Conservation (phyloP, 1,139 yeast genomes). For the Blastobotrys capitulatus region DNA sequence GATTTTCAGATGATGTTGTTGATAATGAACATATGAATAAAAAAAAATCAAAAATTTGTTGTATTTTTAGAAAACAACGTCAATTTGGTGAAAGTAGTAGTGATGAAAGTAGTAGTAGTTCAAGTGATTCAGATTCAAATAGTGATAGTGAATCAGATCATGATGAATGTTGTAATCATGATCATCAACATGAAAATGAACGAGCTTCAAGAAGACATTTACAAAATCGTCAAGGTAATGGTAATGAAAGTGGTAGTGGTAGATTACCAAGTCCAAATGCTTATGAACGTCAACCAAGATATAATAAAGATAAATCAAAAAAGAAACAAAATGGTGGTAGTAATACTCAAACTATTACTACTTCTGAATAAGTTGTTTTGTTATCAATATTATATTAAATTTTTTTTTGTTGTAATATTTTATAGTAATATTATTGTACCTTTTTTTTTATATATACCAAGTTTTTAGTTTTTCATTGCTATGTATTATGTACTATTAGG, state of each 20-base stretch:
- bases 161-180: constrained; percentile 10
- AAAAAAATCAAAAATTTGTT: constrained; percentile 91
- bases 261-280: constrained; percentile 32
- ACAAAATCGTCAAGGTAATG: too few species aligned
- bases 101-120: constrained; percentile 37
- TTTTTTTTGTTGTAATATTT: background rate
- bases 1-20: constrained; percentile 80
- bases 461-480: too few species aligned
- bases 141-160: constrained; percentile 19
- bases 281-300: constrained; percentile 34
- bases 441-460: too few species aligned
- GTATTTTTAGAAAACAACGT: constrained; percentile 83
- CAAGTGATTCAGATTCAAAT: constrained; percentile 37
- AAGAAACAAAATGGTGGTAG: background rate
- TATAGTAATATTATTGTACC: too few species aligned
- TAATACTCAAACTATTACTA: background rate
- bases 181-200: background rate
- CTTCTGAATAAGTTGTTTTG: background rate
- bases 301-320: constrained; percentile 7
- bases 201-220: background rate
- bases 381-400: background rate
- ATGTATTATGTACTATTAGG: too few species aligned
- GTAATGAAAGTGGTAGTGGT: background rate
- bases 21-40: constrained; percentile 85
- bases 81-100: constrained; percentile 60